A percentile compares a stretch with the other conserved stretches of the same genome.
Conservation (phyloP, 176 grass and related monocot species). For the Neostapfia colusana region DNA sequence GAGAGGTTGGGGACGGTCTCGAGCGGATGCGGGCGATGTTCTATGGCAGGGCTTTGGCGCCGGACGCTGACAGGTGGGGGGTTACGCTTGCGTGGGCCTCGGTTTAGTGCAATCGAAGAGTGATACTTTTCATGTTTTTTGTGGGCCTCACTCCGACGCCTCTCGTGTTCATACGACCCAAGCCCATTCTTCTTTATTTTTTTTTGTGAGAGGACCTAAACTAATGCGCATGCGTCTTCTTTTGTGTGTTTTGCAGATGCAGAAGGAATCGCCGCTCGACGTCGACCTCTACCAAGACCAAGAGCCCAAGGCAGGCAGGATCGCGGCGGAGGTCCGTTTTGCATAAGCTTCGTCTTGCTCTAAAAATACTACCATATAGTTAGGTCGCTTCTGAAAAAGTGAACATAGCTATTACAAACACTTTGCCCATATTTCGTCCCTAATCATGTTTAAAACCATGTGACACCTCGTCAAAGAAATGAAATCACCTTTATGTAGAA, state of each 20-base stretch:
- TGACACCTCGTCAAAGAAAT: too few relatives aligned
- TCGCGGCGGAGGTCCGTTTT: constrained; percentile 23
- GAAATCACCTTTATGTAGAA: too few relatives aligned
- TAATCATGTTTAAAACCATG: too few relatives aligned
- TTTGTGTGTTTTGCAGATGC: constrained; percentile 46
- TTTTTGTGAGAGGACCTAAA: too few relatives aligned
- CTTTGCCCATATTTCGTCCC: too few relatives aligned
- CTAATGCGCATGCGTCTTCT: neutral
- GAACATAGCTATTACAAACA: too few relatives aligned
- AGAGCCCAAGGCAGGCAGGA: constrained; percentile 42
- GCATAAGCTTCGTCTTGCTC: neutral
- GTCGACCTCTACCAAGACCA: constrained; percentile 68
- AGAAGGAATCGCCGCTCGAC: constrained; percentile 63
- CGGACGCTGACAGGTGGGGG: constrained; percentile 16
- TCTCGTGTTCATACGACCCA: neutral
- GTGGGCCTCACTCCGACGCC: neutral
- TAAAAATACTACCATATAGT: neutral
- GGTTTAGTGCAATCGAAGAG: neutral
- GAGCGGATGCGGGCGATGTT: constrained; percentile 18
- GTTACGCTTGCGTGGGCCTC: neutral
- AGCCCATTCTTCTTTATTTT: neutral
- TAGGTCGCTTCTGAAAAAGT: too few relatives aligned
- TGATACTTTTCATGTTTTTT: neutral
- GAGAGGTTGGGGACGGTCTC: constrained; percentile 33
- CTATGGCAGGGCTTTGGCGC: neutral